Evolutionary conservation across 805 yeast species (phyloP), one percentile per base, ranked within the genome.

Genomic region (Cyberlindnera subsufficiens): DNA sequence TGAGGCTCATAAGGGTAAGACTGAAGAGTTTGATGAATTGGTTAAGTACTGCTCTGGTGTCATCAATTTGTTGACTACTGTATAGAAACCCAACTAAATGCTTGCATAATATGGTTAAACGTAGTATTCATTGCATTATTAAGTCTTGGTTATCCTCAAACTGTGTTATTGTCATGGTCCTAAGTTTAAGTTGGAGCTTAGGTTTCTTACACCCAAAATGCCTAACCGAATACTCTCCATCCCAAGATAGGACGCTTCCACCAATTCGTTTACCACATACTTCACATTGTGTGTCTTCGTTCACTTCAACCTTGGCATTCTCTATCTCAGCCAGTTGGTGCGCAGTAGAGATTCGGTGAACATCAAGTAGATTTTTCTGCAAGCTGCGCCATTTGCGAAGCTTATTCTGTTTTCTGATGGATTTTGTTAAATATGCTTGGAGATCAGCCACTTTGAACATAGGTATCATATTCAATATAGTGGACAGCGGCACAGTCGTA

Each of bases 31-130:
- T 54, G 95, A 87, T 55, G 77, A 74, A 27, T 63, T 86, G 46
- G 77, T 78, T 32, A 85, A 88, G 59, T 87, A 80, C 63, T 86
- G 96, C 61, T 74, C 93, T 2, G 90, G 95, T 44, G 88, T 89
- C 15, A 65, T 85, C 29, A 74, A 71, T 49, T 79, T 86, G 54
- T 68, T 87, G 34, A 56, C 70, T 9, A 48, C 59, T 16, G 52
- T 44, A 11, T 37, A 32, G 18, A 15, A n/a, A 9, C 8, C 9
- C 11, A 36, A 20, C 25, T 17, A 32, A 20, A 11, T 22, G 27
- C 10, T 22, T 22, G 27, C 10, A 22, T 22, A 22, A 15, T 32
- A 16, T 32, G 10, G 13, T 13, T 3, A 32, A 8, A 20, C 35
- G 13, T 11, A 11, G 17, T 20, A 15, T 17, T 34, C 20, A 34